Base-by-base conservation (phyloP, 2,329 filamentous ascomycete genomes). In the Emericellopsis cladophorae region DNA sequence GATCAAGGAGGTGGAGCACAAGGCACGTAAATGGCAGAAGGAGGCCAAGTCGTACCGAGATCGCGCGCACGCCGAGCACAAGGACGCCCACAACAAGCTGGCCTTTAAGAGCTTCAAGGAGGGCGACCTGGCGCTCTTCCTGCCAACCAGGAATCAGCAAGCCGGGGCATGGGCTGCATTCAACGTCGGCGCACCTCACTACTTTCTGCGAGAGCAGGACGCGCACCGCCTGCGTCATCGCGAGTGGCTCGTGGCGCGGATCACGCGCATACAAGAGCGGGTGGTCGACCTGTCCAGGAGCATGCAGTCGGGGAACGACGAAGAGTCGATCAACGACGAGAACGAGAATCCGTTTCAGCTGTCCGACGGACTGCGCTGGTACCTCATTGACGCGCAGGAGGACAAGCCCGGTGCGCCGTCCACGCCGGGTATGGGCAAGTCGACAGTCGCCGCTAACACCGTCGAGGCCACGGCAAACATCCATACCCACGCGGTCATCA, bases 311-410 rank as follows among this genome's bases (percentile, higher is more conserved):
- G 54, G 49, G 47, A 64, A 56, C 15, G 71, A 73, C 45, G 66
- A 65, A 2, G 70, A 72, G 43, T 72, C 70, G 2, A 51, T 67
- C 29, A 69, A 67, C 39, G 72, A 75, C 11, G 79, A 81, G 33
- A 88, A 95, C 47, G 92, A 96, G 48, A 98, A 98, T 54, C 92
- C 92, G 0, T 98, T 98, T 58, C 89, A 95, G 52, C 72, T 98
- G 11, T 95, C 88, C 0, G 92, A 98, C 52, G 92, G 92, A 4
- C 66, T 98, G 37, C 79, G 90, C 29, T 98, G 92, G 92, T 96
- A 95, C 60, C 74, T 98, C 6, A 81, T 98, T 31, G 90, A 98
- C 55, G 92, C 92, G 0, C 73, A 77, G 2, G 92, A 98, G 61
- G 92, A 98, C 60, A 95, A 95, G 54, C 79, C 87, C 1, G 84